Conservation (phyloP, 129 eudicot genomes). For the Centrapalus pauciflorus region DNA sequence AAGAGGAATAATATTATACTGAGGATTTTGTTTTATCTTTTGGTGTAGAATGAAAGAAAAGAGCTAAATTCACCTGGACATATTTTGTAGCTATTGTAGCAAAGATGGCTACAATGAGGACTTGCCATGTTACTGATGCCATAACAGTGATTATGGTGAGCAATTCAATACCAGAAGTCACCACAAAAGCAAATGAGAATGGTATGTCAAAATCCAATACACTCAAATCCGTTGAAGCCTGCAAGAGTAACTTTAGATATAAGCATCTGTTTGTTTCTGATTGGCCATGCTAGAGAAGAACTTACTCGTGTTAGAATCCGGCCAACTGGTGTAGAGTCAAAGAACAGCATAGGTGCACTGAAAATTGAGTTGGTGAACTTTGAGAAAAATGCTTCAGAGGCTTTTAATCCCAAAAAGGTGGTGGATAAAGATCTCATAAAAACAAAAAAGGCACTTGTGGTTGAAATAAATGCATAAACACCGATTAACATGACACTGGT, state of each 20-base stretch:
- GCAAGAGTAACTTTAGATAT: slow-evolving; percentile 13
- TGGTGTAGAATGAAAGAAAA: not conserved
- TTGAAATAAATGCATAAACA: slow-evolving; percentile 42
- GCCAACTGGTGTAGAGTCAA: slow-evolving; percentile 75
- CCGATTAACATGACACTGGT: slow-evolving; percentile 33
- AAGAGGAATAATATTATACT: not conserved
- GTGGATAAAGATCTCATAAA: slow-evolving; percentile 40
- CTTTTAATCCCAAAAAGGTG: slow-evolving; percentile 53
- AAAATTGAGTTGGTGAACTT: slow-evolving; percentile 44
- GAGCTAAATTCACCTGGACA: slow-evolving; percentile 39
- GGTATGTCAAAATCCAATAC: slow-evolving; percentile 63
- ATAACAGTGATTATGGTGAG: slow-evolving; percentile 35
- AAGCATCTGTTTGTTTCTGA: not conserved
- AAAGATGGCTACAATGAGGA: slow-evolving; percentile 52
- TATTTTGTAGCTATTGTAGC: slow-evolving; percentile 50
- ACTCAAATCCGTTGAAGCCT: slow-evolving; percentile 74
- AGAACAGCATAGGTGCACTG: slow-evolving; percentile 67
- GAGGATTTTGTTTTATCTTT: not conserved
- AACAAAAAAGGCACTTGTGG: slow-evolving; percentile 46
- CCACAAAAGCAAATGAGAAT: slow-evolving; percentile 28
- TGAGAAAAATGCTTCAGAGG: slow-evolving; percentile 56
- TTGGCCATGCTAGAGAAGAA: not conserved
- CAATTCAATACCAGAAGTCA: slow-evolving; percentile 38
- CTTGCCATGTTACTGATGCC: slow-evolving; percentile 79
- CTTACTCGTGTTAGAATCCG: slow-evolving; percentile 66